Evolutionary conservation across 139 green algal species (phyloP).

Genomic region (Chlorella sp.): DNA sequence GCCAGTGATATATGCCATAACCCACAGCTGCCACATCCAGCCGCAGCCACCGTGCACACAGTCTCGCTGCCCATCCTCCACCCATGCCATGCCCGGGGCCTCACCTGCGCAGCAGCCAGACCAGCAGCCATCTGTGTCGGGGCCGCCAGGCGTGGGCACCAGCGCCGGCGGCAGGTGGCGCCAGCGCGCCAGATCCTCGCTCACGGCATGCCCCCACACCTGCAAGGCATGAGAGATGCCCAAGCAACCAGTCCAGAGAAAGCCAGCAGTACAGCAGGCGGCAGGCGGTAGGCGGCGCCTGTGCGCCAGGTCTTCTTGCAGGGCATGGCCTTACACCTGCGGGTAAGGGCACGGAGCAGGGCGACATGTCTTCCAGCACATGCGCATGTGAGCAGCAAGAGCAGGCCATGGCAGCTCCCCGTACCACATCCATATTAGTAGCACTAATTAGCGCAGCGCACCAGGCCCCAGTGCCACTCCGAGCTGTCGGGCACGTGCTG

Average conservation of each 20-base stretch:
- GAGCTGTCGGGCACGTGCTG: conserved; percentile 73
- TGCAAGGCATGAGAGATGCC: neutral
- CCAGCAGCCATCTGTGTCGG: conserved; percentile 88
- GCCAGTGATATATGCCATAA: neutral
- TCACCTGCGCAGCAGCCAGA: conserved; percentile 72
- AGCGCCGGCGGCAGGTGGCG: conserved; percentile 75
- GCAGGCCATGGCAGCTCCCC: neutral
- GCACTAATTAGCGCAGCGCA: neutral
- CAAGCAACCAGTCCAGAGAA: too few species aligned
- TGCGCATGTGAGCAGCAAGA: neutral
- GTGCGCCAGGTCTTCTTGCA: too few species aligned
- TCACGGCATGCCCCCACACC: conserved; percentile 83
- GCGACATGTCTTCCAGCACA: too few species aligned
- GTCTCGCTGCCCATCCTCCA: neutral
- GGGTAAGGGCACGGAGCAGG: neutral
- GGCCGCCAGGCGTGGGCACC: conserved; percentile 64
- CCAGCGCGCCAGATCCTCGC: conserved; percentile 77
- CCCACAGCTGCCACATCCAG: neutral
- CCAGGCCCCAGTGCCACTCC: conserved; percentile 85
- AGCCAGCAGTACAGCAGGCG: too few species aligned
- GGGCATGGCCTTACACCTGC: too few species aligned
- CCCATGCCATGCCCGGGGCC: neutral
- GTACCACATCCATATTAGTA: neutral
- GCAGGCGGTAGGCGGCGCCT: too few species aligned
- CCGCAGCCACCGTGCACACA: neutral